Base-by-base conservation (phyloP, 805 yeast genomes). In the Kodamaea neixiangensis region DNA sequence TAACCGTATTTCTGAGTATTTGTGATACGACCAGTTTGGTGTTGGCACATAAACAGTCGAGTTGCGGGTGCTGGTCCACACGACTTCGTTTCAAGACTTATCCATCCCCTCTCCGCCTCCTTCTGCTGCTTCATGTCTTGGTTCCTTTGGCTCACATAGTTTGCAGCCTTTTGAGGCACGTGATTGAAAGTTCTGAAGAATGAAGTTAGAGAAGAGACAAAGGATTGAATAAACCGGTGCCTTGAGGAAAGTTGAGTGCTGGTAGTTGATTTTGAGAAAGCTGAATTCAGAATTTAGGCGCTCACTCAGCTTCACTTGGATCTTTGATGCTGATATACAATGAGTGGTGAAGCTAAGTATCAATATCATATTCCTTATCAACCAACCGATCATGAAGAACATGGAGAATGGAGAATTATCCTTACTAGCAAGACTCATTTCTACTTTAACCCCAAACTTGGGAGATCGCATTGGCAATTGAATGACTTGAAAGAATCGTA, bases 401-500 rank as follows among this genome's bases (percentile, higher is more conserved):
- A 57, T 20, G 48, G 45, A 20, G 44, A 55, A 25, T 71, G 75
- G 75, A 57, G 60, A 39, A 51, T 71, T 9, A 61, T 70, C 15
- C 47, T 71, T 11, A 67, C 71, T 3, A 50, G 60, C 7, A 55
- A 52, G 2, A 63, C 62, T 0, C 76, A 71, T 51, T 71, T 69
- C 50, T 71, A 71, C 56, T 71, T 58, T 51, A 61, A 70, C 53
- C 34, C 48, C 11, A 46, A 19, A 1, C 49, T 54, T 3, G 51
- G 53, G 17, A 19, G 46, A 18, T 64, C 74, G 5, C 67, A 60
- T 44, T 71, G 76, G 76, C 75, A 70, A 56, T 50, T 69, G 20
- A 42, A 54, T 13, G 74, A 71, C 41, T 45, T 71, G 1, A 46
- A 47, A 38, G 46, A 49, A 5, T 19, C 19, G 7, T 44, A 47